phyloP scores from a whole-genome alignment of 306 rosid genomes.

The Dryas drummondii region DNA sequence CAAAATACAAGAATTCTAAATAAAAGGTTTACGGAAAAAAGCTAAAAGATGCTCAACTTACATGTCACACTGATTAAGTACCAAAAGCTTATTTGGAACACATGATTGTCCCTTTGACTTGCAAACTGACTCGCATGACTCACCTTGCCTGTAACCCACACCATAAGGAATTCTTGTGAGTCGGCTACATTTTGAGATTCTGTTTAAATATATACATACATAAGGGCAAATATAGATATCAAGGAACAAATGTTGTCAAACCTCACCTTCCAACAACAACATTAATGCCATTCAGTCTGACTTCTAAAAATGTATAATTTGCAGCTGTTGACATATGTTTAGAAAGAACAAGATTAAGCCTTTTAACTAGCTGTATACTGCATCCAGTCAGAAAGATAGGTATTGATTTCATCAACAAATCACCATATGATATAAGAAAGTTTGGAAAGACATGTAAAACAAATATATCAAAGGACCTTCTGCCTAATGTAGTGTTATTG shows the following conservation, averaged over 20 bases:
- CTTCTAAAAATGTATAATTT: constrained; percentile 51
- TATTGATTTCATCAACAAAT: neutral
- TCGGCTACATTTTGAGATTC: constrained; percentile 30
- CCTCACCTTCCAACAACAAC: constrained; percentile 85
- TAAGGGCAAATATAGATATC: neutral
- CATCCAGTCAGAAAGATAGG: neutral
- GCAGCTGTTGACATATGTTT: constrained; percentile 42
- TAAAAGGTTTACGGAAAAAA: constrained; percentile 14
- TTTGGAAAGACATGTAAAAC: neutral
- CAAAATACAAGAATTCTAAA: neutral
- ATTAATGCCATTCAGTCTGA: constrained; percentile 72
- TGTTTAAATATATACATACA: neutral
- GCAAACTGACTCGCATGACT: constrained; percentile 87
- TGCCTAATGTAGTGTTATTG: neutral
- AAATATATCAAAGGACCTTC: neutral
- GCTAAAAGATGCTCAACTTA: constrained; percentile 42
- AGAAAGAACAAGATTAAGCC: constrained; percentile 22
- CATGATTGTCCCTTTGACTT: constrained; percentile 81
- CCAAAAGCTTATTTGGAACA: constrained; percentile 75
- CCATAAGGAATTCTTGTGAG: constrained; percentile 28
- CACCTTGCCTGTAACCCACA: constrained; percentile 71
- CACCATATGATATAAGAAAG: neutral
- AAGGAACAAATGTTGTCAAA: constrained; percentile 18
- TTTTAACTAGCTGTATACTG: neutral
- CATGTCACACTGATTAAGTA: constrained; percentile 87